Evolutionary conservation across 441 rosid genomes (phyloP).

Genomic region (Bocquillonia castaneifolia): DNA sequence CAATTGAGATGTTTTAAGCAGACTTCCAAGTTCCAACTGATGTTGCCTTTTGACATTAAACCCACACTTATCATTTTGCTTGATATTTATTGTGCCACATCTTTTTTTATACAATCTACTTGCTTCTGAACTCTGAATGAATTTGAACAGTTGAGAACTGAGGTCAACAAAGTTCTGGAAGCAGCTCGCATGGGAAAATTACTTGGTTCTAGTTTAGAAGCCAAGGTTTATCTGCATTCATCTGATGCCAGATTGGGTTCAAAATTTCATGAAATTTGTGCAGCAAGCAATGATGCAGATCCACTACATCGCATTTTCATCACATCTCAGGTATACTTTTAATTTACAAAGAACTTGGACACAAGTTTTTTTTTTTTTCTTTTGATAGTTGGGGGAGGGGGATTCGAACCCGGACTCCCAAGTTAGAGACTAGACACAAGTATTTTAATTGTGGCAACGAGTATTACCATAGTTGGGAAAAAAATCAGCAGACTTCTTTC

Average conservation of each 20-base stretch:
- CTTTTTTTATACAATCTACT: background rate
- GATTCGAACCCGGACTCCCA: no score
- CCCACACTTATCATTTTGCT: background rate
- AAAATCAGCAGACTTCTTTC: background rate
- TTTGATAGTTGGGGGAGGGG: no score
- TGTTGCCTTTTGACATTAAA: background rate
- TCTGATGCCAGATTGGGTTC: conserved; percentile 54
- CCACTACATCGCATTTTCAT: conserved; percentile 71
- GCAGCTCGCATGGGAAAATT: conserved; percentile 73
- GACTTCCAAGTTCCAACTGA: no score
- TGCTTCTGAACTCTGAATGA: conserved; percentile 16
- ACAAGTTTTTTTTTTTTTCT: no score
- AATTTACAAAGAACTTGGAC: background rate
- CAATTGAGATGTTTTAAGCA: background rate
- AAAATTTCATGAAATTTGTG: conserved; percentile 47
- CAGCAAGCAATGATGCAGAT: conserved; percentile 65
- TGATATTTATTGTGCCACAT: background rate
- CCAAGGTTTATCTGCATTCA: conserved; percentile 67
- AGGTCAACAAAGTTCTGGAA: conserved; percentile 92
- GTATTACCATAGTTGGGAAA: no score
- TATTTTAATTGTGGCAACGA: no score
- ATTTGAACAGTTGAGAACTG: conserved; percentile 69
- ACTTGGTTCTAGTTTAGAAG: conserved; percentile 93
- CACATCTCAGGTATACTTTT: conserved; percentile 68
- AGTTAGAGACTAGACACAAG: no score